Evolutionary conservation across 306 rosid species (phyloP).

Genomic region (Casuarina glauca): DNA sequence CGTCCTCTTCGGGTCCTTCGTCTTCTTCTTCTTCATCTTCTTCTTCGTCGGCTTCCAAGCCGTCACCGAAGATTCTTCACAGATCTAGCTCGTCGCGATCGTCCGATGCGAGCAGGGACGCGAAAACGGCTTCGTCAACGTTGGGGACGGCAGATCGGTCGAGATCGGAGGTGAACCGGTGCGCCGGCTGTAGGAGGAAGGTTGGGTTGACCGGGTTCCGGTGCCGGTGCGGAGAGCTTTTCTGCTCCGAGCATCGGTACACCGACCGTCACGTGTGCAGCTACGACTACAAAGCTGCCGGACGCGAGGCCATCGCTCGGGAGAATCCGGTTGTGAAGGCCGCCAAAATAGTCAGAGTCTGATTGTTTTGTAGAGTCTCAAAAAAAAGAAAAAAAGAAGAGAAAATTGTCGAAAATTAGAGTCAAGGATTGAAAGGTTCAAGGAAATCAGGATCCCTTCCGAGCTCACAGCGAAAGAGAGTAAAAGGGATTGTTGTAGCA

Average conservation of each 20-base stretch:
- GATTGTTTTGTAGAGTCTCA: slow-evolving; percentile 34
- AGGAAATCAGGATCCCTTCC: slow-evolving; percentile 28
- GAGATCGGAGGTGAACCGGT: slow-evolving; percentile 61
- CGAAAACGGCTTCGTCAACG: slow-evolving; percentile 3
- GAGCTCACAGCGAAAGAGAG: slow-evolving; percentile 24
- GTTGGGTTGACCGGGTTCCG: slow-evolving; percentile 91
- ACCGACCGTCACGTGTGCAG: slow-evolving; percentile 95
- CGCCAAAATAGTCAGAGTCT: slow-evolving; percentile 81
- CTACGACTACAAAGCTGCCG: slow-evolving; percentile 86
- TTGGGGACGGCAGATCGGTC: slow-evolving; percentile 22
- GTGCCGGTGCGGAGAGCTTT: slow-evolving; percentile 93
- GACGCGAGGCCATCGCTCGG: slow-evolving; percentile 85
- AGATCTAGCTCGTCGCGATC: slow-evolving; percentile 54
- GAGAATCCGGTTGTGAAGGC: slow-evolving; percentile 93
- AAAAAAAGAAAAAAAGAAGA: neutral
- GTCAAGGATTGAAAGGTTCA: slow-evolving; percentile 16
- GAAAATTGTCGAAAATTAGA: neutral
- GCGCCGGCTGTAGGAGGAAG: slow-evolving; percentile 77
- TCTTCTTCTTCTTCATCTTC: slow-evolving; percentile 32
- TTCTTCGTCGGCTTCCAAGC: slow-evolving; percentile 49
- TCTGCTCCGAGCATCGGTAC: slow-evolving; percentile 86
- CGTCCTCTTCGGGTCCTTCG: slow-evolving; percentile 18
- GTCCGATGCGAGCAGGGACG: slow-evolving; percentile 36
- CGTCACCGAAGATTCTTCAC: slow-evolving; percentile 4
- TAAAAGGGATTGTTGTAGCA: slow-evolving; percentile 25